Evolutionary conservation across 2,329 filamentous ascomycete species (phyloP).

Genomic region (Phialocephala sp.): DNA sequence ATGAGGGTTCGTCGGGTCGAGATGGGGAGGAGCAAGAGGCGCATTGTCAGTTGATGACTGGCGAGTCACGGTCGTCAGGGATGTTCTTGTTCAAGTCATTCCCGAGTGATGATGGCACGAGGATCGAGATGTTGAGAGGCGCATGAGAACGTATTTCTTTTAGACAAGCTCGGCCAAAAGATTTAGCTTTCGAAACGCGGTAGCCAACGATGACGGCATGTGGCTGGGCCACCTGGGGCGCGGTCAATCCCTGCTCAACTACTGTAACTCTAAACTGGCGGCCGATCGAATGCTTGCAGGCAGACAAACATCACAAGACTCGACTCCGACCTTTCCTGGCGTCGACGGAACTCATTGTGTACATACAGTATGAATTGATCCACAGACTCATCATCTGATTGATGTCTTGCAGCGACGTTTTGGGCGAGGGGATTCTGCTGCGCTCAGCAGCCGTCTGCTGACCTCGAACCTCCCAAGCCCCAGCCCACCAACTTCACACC

Average conservation of each 20-base stretch:
- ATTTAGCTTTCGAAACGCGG: conserved; percentile 7
- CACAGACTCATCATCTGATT: background rate
- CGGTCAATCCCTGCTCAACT: background rate
- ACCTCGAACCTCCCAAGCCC: conserved; percentile 5
- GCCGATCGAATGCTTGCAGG: background rate
- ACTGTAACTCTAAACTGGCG: conserved; percentile 17
- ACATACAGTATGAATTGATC: background rate
- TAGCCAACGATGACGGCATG: conserved; percentile 7
- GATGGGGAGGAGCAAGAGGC: conserved; percentile 90
- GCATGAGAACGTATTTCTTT: background rate
- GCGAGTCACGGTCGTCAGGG: conserved; percentile 14
- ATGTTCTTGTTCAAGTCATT: background rate
- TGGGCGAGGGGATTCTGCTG: conserved; percentile 5
- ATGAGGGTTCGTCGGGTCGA: conserved; percentile 89
- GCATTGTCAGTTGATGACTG: conserved; percentile 61
- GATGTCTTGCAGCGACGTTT: conserved; percentile 7
- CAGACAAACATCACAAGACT: background rate
- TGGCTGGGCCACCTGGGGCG: background rate
- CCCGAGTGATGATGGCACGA: background rate
- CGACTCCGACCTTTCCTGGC: conserved; percentile 6
- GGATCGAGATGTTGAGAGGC: background rate
- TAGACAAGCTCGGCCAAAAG: conserved; percentile 2
- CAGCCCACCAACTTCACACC: conserved; percentile 10
- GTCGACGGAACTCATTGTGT: background rate
- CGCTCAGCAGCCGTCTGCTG: conserved; percentile 8